Evolutionary conservation across 2,329 filamentous ascomycete genomes (phyloP), one percentile per base, ranked within the genome.

Genomic region (Fusarium abutilonis): DNA sequence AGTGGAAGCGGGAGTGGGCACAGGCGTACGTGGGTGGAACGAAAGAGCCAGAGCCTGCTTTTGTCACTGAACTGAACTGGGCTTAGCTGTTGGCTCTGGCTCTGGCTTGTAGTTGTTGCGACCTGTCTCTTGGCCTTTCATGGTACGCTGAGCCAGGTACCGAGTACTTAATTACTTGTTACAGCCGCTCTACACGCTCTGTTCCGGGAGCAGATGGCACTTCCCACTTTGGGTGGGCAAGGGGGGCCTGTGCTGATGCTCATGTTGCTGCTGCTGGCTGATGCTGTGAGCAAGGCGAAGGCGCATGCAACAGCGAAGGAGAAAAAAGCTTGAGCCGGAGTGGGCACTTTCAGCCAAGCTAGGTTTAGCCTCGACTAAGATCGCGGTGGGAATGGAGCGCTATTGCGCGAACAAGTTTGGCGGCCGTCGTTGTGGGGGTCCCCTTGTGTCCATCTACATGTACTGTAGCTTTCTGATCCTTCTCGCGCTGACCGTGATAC

Each of bases 401-500:
- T 60, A 66, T 70, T 60, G 63, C 69, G 54, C 60, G 64, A 70
- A 70, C 63, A 63, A 69, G 69, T 70, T 68, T 71, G 69, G 69
- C 56, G 67, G 57, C 67, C 69, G 65, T 66, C 60, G 56, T 28
- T 60, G 54, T 56, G 60, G 65, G 63, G 54, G 64, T 64, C 60
- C 52, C 55, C 42, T 64, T 56, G 55, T 59, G 43, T 41, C 45
- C 42, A 52, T 52, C 39, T 19, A 19, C 19, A 19, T 19, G 19
- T 19, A 19, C 19, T 44, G 57, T 58, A 52, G 49, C 51, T 62
- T 48, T 67, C 45, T 60, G 36, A 50, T 39, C 56, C 56, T 60
- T 67, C 41, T 56, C 57, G 60, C 51, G 41, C 57, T 53, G 49
- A 17, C 43, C 39, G 39, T 52, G 46, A 29, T 46, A 41, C 44